phyloP scores from a whole-genome alignment of 2,329 filamentous ascomycete genomes.

The Exophiala lecanii-corni region DNA sequence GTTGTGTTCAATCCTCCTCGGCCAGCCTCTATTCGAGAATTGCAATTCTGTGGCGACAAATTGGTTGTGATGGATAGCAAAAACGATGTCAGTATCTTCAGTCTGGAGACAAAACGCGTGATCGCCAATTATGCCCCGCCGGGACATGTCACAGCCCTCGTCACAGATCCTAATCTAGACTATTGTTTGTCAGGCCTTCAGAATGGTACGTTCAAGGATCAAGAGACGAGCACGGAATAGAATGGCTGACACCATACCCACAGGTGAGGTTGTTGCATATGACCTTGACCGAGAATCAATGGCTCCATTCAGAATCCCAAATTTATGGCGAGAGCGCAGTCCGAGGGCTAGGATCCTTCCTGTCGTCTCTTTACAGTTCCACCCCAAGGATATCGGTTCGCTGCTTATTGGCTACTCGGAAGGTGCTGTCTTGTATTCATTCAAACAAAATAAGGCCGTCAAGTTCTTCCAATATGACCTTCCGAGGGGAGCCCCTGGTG shows the following conservation, averaged over 20 bases:
- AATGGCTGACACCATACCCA: slow-evolving; percentile 9
- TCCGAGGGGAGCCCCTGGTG: slow-evolving; percentile 78
- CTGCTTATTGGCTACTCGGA: slow-evolving; percentile 85
- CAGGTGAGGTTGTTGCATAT: slow-evolving; percentile 80
- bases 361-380: slow-evolving; percentile 75
- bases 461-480: slow-evolving; percentile 81
- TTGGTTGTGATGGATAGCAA: slow-evolving; percentile 79
- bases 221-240: slow-evolving; percentile 1
- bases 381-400: slow-evolving; percentile 88
- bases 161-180: slow-evolving; percentile 85
- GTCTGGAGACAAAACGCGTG: slow-evolving; percentile 65
- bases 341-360: slow-evolving; percentile 60
- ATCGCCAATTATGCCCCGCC: slow-evolving; percentile 69
- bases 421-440: slow-evolving; percentile 85
- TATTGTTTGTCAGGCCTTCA: slow-evolving; percentile 84
- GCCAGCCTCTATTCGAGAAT: slow-evolving; percentile 66
- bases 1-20: slow-evolving; percentile 68
- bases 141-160: slow-evolving; percentile 67
- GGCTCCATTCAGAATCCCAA: slow-evolving; percentile 75
- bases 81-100: slow-evolving; percentile 81
- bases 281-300: slow-evolving; percentile 79
- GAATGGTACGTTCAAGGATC: slow-evolving; percentile 48
- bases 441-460: slow-evolving; percentile 79
- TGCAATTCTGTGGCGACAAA: slow-evolving; percentile 83
- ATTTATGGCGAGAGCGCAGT: slow-evolving; percentile 75